Evolutionary conservation across 2,329 filamentous ascomycete genomes (phyloP), one percentile per base, ranked within the genome.

Genomic region (Ceratocystis eucalypticola): DNA sequence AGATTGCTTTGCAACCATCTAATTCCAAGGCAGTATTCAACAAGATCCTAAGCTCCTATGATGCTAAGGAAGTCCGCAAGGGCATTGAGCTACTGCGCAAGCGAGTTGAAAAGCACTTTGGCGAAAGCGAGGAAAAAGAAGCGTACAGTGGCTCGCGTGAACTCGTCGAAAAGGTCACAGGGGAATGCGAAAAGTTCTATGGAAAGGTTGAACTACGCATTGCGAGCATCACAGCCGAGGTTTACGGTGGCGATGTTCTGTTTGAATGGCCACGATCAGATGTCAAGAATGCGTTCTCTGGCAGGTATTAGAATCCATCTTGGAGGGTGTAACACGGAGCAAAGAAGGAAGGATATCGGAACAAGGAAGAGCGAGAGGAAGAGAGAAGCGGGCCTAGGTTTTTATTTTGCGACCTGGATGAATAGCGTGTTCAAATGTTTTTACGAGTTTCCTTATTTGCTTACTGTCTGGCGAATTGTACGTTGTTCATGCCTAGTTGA

Each of bases 31-130:
- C 81, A 4, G 85, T 88, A 3, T 95, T 94, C 74, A 93, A 92
- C 80, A 96, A 96, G 77, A 78, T 96, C 3, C 80, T 96, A 44
- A 82, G 87, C 66, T 82, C 83, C 57, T 89, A 94, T 74, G 93
- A 97, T 74, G 80, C 80, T 22, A 92, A 89, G 74, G 91, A 96
- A 75, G 83, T 96, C 55, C 84, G 88, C 70, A 91, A 92, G 73
- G 92, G 93, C n/a, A 88, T 96, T 70, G 91, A 96, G 72, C 84
- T 89, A 65, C 80, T 97, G 70, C 88, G 88, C 72, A 96, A 96
- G 78, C 84, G 93, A 62, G 89, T 97, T 0, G 93, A 97, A 77
- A 99, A 97, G 78, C 93, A 97, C 76, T 97, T 97, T 79, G 91
- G 91, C 55, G 91, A 96, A 70, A 88, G 87, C 4, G 91, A 95